Percentiles rank a stretch among this genome's conserved stretches.
phyloP scores from a whole-genome alignment of 2,329 filamentous ascomycete genomes.

The Xylaria hypoxylon region DNA sequence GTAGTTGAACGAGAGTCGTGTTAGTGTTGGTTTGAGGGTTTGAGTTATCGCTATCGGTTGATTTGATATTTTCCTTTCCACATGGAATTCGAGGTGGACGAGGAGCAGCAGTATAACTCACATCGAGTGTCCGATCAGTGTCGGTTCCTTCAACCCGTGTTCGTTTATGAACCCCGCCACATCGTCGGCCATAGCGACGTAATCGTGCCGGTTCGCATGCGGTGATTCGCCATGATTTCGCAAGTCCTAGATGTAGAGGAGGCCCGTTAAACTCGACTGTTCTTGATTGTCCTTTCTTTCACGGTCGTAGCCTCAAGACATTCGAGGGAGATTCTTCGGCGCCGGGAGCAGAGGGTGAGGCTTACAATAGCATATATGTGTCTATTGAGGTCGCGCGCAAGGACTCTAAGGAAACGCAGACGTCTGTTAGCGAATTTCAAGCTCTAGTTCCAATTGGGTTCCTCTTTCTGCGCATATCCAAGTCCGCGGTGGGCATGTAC shows the following conservation, averaged over 20 bases:
- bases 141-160: conserved; percentile 75
- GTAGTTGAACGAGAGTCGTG: neutral
- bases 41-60: neutral
- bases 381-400: conserved; percentile 83
- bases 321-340: neutral
- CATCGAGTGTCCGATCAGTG: conserved; percentile 95
- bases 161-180: conserved; percentile 81
- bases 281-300: neutral
- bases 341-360: neutral
- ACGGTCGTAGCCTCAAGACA: neutral
- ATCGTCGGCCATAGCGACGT: conserved; percentile 83
- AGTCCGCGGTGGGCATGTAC: neutral
- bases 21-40: conserved; percentile 2
- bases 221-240: conserved; percentile 94
- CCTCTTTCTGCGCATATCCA: neutral
- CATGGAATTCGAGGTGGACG: neutral
- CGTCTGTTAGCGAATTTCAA: conserved; percentile 8
- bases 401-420: conserved; percentile 63
- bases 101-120: conserved; percentile 53
- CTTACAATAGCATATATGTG: conserved; percentile 84
- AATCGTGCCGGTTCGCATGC: conserved; percentile 81
- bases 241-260: conserved; percentile 71
- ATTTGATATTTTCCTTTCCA: neutral
- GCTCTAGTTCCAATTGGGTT: neutral
- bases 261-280: conserved; percentile 25